Evolutionary conservation across 1,284 basidiomycete species (phyloP), one percentile per base, ranked within the genome.

Genomic region (Cutaneotrichosporon dermatis): DNA sequence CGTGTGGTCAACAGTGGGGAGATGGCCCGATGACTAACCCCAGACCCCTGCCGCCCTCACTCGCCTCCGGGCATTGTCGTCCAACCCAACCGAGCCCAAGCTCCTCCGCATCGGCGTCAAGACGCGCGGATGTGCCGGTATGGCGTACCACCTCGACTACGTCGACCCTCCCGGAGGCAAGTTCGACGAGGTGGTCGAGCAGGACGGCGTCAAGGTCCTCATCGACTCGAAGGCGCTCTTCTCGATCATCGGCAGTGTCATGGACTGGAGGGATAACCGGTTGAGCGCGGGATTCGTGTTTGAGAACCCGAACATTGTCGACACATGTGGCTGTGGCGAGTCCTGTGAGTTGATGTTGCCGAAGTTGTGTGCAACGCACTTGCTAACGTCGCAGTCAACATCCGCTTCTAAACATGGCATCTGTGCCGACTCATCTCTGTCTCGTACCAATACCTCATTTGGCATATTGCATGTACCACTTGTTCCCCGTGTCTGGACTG

Each of bases 81-180:
- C 73, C 9, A 70, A 69, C 39, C 71, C 73, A 8, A 71, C 73
- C 48, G 69, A 74, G n/a, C 93, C 94, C 1, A 90, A 92, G 72
- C 84, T 96, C 59, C 89, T 99, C 62, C 89, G 95, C 7, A 92
- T 99, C 62, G 92, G 93, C 39, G 93, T 99, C 50, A 86, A 89
- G 69, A 96, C 98, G 79, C 97, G 98, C 79, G 96, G 96, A n/a
- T 99, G 96, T 76, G 96, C 96, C 0, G 96, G 96, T 6, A 86
- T 99, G 77, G 88, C 90, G 35, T 99, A 99, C 79, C 90, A 99
- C 76, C 84, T 99, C 56, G 95, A 99, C 72, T 99, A 99, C 77
- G 92, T 98, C 58, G 87, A 92, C 54, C 82, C 87, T 67, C 88
- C 92, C 0, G 91, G 86, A 4, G 82, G 80, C 16, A 88, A 87